These are phyloP conservation scores for Apophysomyces elegans DNA, from an alignment of 371 early-diverging fungal species.

Conservation along the genomic window DNA sequence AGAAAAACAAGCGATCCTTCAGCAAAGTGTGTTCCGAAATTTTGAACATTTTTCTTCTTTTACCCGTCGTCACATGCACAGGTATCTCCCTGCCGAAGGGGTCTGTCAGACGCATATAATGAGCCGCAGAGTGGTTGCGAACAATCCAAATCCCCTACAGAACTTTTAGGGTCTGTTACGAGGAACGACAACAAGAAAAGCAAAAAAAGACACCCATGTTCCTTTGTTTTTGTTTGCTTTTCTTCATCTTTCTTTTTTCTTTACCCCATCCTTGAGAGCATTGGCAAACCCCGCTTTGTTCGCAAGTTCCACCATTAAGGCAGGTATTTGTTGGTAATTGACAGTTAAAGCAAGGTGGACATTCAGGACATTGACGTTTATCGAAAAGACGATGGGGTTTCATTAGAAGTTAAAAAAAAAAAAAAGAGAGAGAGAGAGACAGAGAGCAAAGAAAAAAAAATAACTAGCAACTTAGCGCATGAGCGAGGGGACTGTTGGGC, in stretches of 20 bases:
- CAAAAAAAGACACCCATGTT: too few species aligned
- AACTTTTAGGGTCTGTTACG: too few species aligned
- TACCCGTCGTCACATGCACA: constrained; percentile 55
- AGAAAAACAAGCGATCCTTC: background rate
- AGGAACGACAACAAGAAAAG: background rate
- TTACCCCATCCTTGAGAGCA: constrained; percentile 56
- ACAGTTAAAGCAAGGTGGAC: constrained; percentile 55
- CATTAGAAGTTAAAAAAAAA: constrained; percentile 11
- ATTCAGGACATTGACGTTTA: constrained; percentile 31
- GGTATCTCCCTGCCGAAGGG: constrained; percentile 29
- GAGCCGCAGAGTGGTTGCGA: constrained; percentile 50
- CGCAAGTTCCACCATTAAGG: constrained; percentile 49
- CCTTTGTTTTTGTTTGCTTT: too few species aligned
- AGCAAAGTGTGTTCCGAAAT: background rate
- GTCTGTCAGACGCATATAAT: constrained; percentile 36
- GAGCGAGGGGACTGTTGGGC: background rate
- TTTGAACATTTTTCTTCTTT: background rate
- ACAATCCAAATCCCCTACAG: constrained; percentile 44
- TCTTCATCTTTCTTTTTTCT: background rate
- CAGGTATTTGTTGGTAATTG: constrained; percentile 45
- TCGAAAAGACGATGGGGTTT: background rate
- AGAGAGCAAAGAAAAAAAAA: background rate
- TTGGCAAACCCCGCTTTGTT: constrained; percentile 37
- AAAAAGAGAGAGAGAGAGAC: constrained; percentile 15
- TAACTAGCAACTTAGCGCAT: too few species aligned